phyloP scores from a whole-genome alignment of 1,284 basidiomycete genomes.

The Apiotrichum veenhuisii region DNA sequence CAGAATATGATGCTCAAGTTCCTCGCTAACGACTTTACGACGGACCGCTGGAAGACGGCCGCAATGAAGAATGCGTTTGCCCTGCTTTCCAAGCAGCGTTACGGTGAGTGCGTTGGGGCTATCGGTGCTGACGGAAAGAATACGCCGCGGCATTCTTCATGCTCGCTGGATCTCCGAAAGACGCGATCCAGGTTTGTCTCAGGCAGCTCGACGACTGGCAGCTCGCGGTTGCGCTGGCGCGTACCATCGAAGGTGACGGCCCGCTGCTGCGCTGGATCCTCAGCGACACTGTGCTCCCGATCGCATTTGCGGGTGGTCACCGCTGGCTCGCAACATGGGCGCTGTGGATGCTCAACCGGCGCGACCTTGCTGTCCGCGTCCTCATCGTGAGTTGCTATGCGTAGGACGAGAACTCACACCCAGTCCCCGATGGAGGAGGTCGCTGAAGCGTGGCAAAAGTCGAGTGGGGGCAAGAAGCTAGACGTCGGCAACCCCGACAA shows the following conservation, averaged over 20 bases:
- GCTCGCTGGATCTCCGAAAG: slow-evolving; percentile 79
- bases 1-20: slow-evolving; percentile 88
- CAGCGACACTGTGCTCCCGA: slow-evolving; percentile 69
- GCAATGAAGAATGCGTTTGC: slow-evolving; percentile 97
- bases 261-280: slow-evolving; percentile 71
- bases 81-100: slow-evolving; percentile 84
- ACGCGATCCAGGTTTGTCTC: slow-evolving; percentile 87
- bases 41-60: slow-evolving; percentile 83
- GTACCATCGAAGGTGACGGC: slow-evolving; percentile 76
- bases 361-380: slow-evolving; percentile 70
- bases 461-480: slow-evolving; percentile 14
- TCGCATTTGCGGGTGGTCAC: slow-evolving; percentile 79
- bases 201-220: slow-evolving; percentile 85
- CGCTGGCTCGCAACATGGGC: slow-evolving; percentile 97
- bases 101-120: slow-evolving; percentile 58
- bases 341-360: slow-evolving; percentile 80
- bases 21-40: slow-evolving; percentile 81
- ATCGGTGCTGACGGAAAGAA: slow-evolving; percentile 55
- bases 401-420: background rate
- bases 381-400: slow-evolving; percentile 33
- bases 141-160: slow-evolving; percentile 98
- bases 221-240: slow-evolving; percentile 78
- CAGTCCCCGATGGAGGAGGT: slow-evolving; percentile 44
- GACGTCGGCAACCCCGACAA: slow-evolving; percentile 80
- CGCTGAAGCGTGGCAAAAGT: slow-evolving; percentile 23